Evolutionary conservation across 2,329 filamentous ascomycete genomes (phyloP).

Genomic region (Penicillium sp.): DNA sequence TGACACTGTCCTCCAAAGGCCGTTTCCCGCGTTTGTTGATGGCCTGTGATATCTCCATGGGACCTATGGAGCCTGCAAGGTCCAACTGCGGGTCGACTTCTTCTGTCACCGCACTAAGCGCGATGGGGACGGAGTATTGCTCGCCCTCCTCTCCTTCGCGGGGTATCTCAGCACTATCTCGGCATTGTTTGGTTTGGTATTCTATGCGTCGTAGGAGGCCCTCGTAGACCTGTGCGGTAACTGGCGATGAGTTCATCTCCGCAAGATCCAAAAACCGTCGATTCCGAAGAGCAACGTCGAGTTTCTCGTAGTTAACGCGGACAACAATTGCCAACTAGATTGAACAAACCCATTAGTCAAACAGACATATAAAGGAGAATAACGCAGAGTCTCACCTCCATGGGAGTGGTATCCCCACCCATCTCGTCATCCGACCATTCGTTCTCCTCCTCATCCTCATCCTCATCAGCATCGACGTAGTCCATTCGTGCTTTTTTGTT

Average conservation of each 20-base stretch:
- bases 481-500: no score
- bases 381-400: constrained; percentile 36
- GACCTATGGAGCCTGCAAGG: constrained; percentile 31
- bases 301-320: constrained; percentile 75
- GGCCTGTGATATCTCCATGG: constrained; percentile 21
- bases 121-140: constrained; percentile 31
- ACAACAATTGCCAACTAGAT: constrained; percentile 65
- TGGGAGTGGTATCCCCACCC: constrained; percentile 27
- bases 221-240: constrained; percentile 70
- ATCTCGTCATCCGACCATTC: constrained; percentile 33
- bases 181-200: constrained; percentile 58
- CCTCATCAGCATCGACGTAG: constrained; percentile 22
- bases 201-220: constrained; percentile 64
- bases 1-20: constrained; percentile 17
- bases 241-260: no score
- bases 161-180: constrained; percentile 35
- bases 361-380: no score
- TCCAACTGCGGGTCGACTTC: constrained; percentile 34
- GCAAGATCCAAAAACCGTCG: constrained; percentile 65
- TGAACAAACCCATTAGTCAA: no score
- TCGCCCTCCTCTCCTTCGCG: constrained; percentile 37
- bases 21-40: constrained; percentile 27
- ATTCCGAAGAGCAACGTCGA: constrained; percentile 72
- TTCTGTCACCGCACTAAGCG: constrained; percentile 27
- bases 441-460: constrained; percentile 27